Conservation (phyloP, 2,329 filamentous ascomycete species). For the Penicillium polonicum region DNA sequence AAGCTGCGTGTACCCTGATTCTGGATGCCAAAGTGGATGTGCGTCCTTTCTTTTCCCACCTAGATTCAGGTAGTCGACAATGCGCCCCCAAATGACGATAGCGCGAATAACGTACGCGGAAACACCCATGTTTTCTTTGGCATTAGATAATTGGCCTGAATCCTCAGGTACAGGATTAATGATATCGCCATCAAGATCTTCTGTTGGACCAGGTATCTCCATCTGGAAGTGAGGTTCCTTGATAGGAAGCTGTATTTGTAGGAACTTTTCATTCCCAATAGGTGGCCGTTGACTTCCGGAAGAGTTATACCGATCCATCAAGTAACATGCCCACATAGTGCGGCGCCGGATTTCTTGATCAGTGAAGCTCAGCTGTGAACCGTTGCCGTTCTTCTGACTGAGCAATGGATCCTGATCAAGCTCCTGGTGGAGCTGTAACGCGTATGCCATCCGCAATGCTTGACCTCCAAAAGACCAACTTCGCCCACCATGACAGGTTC, state of each 20-base stretch:
- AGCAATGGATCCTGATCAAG: conserved; percentile 73
- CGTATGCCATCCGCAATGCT: conserved; percentile 95
- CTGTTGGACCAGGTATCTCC: conserved; percentile 84
- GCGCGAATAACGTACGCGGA: conserved; percentile 84
- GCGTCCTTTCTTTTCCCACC: conserved; percentile 78
- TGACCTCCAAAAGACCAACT: conserved; percentile 96
- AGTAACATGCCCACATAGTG: conserved; percentile 97
- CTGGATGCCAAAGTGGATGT: conserved; percentile 74
- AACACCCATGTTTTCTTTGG: conserved; percentile 87
- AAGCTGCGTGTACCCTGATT: conserved; percentile 73
- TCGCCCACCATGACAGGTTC: conserved; percentile 90
- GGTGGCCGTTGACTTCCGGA: conserved; percentile 90
- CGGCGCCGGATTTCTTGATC: conserved; percentile 89
- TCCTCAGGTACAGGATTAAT: conserved; percentile 62
- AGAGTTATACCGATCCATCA: conserved; percentile 97
- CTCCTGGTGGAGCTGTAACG: conserved; percentile 88
- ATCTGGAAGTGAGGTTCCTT: conserved; percentile 87
- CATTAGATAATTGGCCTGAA: conserved; percentile 63
- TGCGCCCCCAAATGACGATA: conserved; percentile 84
- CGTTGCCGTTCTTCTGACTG: conserved; percentile 57
- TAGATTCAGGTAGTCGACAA: conserved; percentile 86
- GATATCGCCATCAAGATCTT: conserved; percentile 72
- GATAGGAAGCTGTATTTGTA: conserved; percentile 86
- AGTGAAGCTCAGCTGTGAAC: conserved; percentile 74
- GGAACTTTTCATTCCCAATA: conserved; percentile 84